A percentile compares a stretch with the other conserved stretches of the same genome.
Evolutionary conservation across 2,329 filamentous ascomycete species (phyloP).

Genomic region (Ceratocystis colombiana): DNA sequence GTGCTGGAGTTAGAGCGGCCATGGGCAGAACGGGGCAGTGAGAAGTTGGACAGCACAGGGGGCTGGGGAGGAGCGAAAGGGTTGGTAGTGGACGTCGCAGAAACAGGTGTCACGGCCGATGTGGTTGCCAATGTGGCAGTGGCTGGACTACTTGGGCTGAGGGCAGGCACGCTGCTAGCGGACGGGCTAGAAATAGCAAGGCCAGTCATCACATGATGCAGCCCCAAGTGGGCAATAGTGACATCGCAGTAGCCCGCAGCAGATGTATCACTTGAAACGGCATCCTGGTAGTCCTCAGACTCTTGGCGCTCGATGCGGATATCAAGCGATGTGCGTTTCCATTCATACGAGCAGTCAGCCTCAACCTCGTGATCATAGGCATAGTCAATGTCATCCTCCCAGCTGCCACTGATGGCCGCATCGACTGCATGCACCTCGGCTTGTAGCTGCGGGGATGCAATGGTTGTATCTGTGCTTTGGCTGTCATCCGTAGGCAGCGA

Average conservation of each 20-base stretch:
- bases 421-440: not conserved
- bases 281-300: conserved; percentile 23
- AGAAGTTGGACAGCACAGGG: conserved; percentile 41
- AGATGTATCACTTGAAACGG: not conserved
- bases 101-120: conserved; percentile 24
- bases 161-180: conserved; percentile 40
- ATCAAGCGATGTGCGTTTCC: conserved; percentile 50
- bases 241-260: conserved; percentile 26
- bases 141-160: conserved; percentile 41
- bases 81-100: conserved; percentile 31
- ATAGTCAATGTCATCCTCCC: conserved; percentile 62
- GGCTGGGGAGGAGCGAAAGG: conserved; percentile 38
- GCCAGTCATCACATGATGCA: conserved; percentile 24
- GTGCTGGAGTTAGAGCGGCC: conserved; percentile 36
- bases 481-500: not conserved
- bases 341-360: conserved; percentile 56
- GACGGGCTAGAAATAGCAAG: conserved; percentile 20
- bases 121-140: conserved; percentile 26
- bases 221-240: conserved; percentile 30
- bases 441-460: not conserved
- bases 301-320: conserved; percentile 26
- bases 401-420: conserved; percentile 34
- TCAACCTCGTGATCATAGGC: conserved; percentile 60
- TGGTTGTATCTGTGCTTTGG: not conserved
- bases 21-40: conserved; percentile 39